Conservation (phyloP, 2,329 filamentous ascomycete genomes). For the Fusarium fracticaudum region DNA sequence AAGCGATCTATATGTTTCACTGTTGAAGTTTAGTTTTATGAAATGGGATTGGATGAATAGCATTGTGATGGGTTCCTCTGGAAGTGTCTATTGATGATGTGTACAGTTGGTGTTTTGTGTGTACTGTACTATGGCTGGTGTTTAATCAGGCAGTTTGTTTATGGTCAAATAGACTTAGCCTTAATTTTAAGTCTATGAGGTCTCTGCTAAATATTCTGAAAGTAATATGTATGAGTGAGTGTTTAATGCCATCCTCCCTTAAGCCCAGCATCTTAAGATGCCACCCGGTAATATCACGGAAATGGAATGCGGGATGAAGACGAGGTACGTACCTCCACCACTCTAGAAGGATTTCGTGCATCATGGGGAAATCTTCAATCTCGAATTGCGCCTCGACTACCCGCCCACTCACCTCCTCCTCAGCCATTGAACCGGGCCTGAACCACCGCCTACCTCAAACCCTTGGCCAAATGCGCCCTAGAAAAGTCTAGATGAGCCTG, state of each 20-base stretch:
- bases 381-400: background rate
- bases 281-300: background rate
- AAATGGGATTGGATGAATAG: background rate
- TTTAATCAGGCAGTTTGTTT: background rate
- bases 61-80: background rate
- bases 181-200: background rate
- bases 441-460: background rate
- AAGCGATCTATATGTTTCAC: constrained; percentile 40
- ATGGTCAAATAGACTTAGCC: background rate
- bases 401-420: background rate
- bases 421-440: constrained; percentile 13
- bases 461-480: constrained; percentile 36
- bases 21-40: constrained; percentile 14
- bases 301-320: background rate
- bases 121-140: background rate
- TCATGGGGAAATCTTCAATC: constrained; percentile 26
- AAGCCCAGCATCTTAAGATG: background rate
- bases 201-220: background rate
- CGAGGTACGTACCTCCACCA: constrained; percentile 30
- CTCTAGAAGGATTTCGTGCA: constrained; percentile 22
- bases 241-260: background rate
- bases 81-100: background rate
- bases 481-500: constrained; percentile 48
- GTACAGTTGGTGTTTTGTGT: background rate
- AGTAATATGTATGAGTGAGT: background rate